Conservation (phyloP, 139 green algal species). For the Dunaliella primolecta region DNA sequence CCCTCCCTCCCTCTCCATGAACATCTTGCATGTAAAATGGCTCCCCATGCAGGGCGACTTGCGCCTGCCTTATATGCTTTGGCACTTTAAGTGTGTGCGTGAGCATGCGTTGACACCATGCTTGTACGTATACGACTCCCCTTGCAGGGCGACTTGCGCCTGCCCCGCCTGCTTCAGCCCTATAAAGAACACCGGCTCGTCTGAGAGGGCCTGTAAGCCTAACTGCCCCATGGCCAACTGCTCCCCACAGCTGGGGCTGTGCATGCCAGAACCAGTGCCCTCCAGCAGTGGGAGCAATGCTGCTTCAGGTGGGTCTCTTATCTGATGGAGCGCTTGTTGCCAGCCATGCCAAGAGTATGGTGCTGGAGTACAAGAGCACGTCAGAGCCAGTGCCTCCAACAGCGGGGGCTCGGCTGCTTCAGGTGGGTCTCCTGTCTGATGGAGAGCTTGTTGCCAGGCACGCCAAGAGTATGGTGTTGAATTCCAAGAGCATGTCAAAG, state of each 20-base stretch:
- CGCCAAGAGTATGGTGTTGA: neutral
- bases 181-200: neutral
- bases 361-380: neutral
- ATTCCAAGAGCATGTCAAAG: neutral
- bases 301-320: neutral
- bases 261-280: neutral
- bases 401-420: neutral
- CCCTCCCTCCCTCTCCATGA: too few relatives aligned
- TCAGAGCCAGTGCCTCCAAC: neutral
- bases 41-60: conserved; percentile 10
- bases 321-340: neutral
- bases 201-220: neutral
- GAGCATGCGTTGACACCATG: too few relatives aligned
- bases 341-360: neutral
- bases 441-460: neutral
- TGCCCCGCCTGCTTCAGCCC: conserved; percentile 8
- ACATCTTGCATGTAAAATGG: too few relatives aligned
- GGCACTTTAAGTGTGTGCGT: neutral
- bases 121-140: conserved; percentile 9
- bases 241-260: neutral
- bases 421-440: neutral
- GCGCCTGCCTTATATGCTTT: conserved; percentile 7
- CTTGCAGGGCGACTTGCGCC: conserved; percentile 5
- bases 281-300: neutral
- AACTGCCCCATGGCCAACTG: conserved; percentile 1